Conservation (phyloP, 306 rosid species). For the Alnus glutinosa region DNA sequence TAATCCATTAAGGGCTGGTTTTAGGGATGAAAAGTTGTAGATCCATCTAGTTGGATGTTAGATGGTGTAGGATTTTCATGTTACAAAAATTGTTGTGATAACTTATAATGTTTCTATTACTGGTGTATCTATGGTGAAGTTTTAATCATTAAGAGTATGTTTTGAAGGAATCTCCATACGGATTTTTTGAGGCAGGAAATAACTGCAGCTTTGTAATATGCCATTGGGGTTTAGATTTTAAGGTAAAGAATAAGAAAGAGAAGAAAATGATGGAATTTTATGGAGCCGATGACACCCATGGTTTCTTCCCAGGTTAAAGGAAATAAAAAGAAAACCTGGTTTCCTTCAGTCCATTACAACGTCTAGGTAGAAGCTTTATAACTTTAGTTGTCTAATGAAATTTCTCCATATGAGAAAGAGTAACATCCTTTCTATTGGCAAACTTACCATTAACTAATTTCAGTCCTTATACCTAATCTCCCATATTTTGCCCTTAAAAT, state of each 20-base stretch:
- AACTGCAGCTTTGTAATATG: too few species aligned
- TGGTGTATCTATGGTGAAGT: too few species aligned
- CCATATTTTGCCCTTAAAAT: neutral
- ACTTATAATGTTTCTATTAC: too few species aligned
- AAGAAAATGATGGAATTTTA: neutral
- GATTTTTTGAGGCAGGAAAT: neutral
- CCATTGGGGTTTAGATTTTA: neutral
- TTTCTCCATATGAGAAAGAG: neutral
- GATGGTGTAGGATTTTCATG: neutral
- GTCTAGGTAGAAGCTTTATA: neutral
- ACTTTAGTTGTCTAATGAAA: neutral
- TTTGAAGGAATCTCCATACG: neutral
- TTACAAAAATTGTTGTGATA: neutral
- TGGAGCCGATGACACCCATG: neutral
- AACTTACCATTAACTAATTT: neutral
- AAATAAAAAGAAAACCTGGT: too few species aligned
- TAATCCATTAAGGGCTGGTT: neutral
- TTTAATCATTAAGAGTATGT: too few species aligned
- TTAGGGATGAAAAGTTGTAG: neutral
- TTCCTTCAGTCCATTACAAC: too few species aligned
- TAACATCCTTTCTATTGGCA: neutral
- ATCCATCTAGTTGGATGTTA: neutral
- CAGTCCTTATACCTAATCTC: neutral
- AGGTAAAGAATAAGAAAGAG: neutral
- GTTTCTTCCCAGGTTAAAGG: neutral